A percentile compares a stretch with the other conserved stretches of the same genome.
Conservation (phyloP, 345 rosid genomes). For the Mangifera indica region DNA sequence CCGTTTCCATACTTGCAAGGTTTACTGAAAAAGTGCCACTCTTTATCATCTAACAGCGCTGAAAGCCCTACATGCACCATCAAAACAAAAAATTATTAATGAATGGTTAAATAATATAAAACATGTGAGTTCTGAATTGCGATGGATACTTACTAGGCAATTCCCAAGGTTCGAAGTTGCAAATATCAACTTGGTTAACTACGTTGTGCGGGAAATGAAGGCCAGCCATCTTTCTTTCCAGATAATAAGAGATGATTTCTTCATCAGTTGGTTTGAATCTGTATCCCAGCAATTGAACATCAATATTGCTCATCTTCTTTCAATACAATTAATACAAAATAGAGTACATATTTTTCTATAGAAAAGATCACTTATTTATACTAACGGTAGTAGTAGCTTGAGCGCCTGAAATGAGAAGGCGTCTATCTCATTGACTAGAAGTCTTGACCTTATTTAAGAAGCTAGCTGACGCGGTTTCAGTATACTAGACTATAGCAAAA, state of each 20-base stretch:
- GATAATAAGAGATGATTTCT: slow-evolving; percentile 12
- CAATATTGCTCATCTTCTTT: too few species aligned
- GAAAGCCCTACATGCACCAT: not conserved
- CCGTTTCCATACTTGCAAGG: slow-evolving; percentile 15
- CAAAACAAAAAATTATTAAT: too few species aligned
- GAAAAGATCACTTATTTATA: too few species aligned
- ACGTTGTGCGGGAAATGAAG: not conserved
- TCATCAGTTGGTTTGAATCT: slow-evolving; percentile 34
- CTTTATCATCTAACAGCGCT: slow-evolving; percentile 13
- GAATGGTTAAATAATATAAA: not conserved
- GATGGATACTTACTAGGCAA: slow-evolving; percentile 32
- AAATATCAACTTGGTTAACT: slow-evolving; percentile 14
- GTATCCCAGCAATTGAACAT: slow-evolving; percentile 17
- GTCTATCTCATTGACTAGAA: too few species aligned
- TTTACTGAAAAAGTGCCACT: slow-evolving; percentile 39
- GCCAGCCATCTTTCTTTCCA: not conserved
- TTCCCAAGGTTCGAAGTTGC: slow-evolving; percentile 24
- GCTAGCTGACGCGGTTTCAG: too few species aligned
- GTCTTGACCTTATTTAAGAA: too few species aligned
- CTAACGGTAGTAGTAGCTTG: too few species aligned
- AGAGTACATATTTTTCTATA: too few species aligned
- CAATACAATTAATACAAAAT: too few species aligned
- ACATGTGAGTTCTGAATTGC: too few species aligned
- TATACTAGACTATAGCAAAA: too few species aligned
- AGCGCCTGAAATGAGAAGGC: too few species aligned